phyloP scores from a whole-genome alignment of 2,329 filamentous ascomycete genomes.

The Monosporascus sp. region DNA sequence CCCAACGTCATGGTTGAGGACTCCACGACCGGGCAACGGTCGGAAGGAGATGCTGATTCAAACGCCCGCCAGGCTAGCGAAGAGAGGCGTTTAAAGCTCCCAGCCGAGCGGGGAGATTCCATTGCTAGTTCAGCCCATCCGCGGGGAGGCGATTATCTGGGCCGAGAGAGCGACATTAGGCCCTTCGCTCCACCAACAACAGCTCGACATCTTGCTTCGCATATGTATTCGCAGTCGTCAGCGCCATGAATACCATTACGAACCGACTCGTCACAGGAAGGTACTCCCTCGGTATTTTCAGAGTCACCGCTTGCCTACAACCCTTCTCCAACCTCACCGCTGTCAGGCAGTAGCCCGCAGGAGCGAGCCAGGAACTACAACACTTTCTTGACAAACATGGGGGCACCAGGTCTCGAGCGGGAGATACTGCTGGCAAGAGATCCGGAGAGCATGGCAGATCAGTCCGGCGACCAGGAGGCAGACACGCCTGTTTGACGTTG shows the following conservation, averaged over 20 bases:
- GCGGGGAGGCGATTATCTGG: slow-evolving; percentile 7
- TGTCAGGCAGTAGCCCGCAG: slow-evolving; percentile 9
- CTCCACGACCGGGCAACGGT: slow-evolving; percentile 34
- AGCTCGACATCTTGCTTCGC: slow-evolving; percentile 6
- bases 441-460: slow-evolving; percentile 43
- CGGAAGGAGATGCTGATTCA: slow-evolving; percentile 27
- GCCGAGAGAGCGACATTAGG: slow-evolving; percentile 9
- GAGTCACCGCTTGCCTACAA: slow-evolving; percentile 48
- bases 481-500: slow-evolving; percentile 15
- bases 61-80: slow-evolving; percentile 42
- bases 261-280: slow-evolving; percentile 10
- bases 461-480: slow-evolving; percentile 21
- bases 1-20: slow-evolving; percentile 46
- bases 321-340: slow-evolving; percentile 28
- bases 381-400: slow-evolving; percentile 41
- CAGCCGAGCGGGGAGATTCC: slow-evolving; percentile 1
- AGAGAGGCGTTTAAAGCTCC: slow-evolving; percentile 31
- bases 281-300: slow-evolving; percentile 27
- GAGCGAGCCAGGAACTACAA: slow-evolving; percentile 32
- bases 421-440: slow-evolving; percentile 36
- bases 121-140: slow-evolving; percentile 10
- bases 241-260: slow-evolving; percentile 15
- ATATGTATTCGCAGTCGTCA: slow-evolving; percentile 22
- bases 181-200: slow-evolving; percentile 7
- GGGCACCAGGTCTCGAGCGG: slow-evolving; percentile 34